These are phyloP conservation scores for Saksenaea oblongispora DNA, from an alignment of 371 early-diverging fungal species.

Conservation along the genomic window DNA sequence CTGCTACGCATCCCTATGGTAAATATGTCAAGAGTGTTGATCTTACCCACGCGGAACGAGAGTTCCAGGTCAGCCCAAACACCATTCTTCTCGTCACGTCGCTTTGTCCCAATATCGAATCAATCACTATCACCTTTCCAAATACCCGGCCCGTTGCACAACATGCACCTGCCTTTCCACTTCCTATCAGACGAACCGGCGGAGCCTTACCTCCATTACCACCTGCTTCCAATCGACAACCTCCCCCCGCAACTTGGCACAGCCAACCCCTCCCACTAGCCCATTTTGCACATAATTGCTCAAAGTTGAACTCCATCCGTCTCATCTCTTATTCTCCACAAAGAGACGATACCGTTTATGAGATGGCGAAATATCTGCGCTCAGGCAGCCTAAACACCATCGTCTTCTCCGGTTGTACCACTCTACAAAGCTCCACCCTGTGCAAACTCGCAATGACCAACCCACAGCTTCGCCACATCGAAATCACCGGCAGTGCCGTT, in stretches of 20 bases:
- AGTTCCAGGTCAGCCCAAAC: slow-evolving; percentile 35
- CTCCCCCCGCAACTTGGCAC: slow-evolving; percentile 10
- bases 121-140: slow-evolving; percentile 39
- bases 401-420: slow-evolving; percentile 33
- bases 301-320: slow-evolving; percentile 32
- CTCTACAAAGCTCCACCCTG: slow-evolving; percentile 45
- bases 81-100: slow-evolving; percentile 38
- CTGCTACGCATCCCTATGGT: slow-evolving; percentile 30
- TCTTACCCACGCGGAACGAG: slow-evolving; percentile 43
- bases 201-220: slow-evolving; percentile 12
- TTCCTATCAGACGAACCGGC: slow-evolving; percentile 22
- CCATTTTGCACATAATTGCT: slow-evolving; percentile 48
- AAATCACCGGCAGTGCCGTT: slow-evolving; percentile 43
- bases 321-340: slow-evolving; percentile 46
- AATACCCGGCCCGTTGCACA: slow-evolving; percentile 42
- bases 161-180: slow-evolving; percentile 17
- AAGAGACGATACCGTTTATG: slow-evolving; percentile 50
- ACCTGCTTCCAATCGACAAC: slow-evolving; percentile 10
- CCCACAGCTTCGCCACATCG: slow-evolving; percentile 38
- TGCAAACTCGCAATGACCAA: slow-evolving; percentile 47
- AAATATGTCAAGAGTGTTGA: slow-evolving; percentile 35
- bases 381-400: slow-evolving; percentile 35
- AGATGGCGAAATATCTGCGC: slow-evolving; percentile 48
- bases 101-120: slow-evolving; percentile 40
- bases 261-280: slow-evolving; percentile 39